Evolutionary conservation across 805 yeast genomes (phyloP).

Genomic region (Starmerella bombi): DNA sequence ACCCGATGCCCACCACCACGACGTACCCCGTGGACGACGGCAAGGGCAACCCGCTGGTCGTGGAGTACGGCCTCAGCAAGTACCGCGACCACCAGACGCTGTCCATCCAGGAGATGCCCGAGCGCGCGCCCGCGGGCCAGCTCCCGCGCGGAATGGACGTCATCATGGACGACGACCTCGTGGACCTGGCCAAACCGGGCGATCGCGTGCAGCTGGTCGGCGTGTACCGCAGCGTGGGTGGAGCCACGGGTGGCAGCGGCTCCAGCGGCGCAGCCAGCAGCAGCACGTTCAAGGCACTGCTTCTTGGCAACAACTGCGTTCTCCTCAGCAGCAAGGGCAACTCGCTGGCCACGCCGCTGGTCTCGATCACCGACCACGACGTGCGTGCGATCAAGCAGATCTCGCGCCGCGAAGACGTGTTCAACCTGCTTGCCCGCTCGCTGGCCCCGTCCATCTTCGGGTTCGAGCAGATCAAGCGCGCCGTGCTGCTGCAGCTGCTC

Average conservation of each 20-base stretch:
- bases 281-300: constrained; percentile 58
- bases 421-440: constrained; percentile 68
- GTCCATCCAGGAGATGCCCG: constrained; percentile 95
- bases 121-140: constrained; percentile 95
- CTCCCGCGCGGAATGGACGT: constrained; percentile 87
- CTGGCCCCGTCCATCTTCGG: constrained; percentile 95
- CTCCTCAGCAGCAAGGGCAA: constrained; percentile 71
- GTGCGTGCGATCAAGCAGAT: constrained; percentile 74
- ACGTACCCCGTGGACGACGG: constrained; percentile 87
- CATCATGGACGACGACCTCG: constrained; percentile 87
- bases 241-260: constrained; percentile 30
- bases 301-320: constrained; percentile 79
- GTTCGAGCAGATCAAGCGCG: constrained; percentile 78
- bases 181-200: constrained; percentile 86
- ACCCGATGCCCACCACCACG: constrained; percentile 69
- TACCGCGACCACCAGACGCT: constrained; percentile 90
- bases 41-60: constrained; percentile 73
- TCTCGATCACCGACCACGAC: constrained; percentile 66
- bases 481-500: constrained; percentile 74
- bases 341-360: constrained; percentile 50
- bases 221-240: constrained; percentile 83
- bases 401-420: constrained; percentile 55
- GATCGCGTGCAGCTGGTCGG: constrained; percentile 92
- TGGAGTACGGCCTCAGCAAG: constrained; percentile 87
- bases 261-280: constrained; percentile 7